Conservation (phyloP, 1,284 basidiomycete species). For the Porodaedalea pini region DNA sequence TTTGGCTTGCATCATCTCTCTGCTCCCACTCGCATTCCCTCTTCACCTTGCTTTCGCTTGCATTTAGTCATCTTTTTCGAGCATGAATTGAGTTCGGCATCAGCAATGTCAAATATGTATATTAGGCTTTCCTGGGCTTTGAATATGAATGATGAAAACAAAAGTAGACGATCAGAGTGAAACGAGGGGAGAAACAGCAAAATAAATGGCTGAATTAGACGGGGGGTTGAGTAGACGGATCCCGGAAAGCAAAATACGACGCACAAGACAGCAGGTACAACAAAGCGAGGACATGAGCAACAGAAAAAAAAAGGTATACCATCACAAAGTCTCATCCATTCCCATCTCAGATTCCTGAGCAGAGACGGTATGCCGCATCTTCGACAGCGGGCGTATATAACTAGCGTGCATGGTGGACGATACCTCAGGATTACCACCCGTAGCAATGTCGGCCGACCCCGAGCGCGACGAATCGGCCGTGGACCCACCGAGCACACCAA, state of each 20-base stretch:
- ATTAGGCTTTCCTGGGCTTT: neutral
- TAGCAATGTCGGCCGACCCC: slow-evolving; percentile 21
- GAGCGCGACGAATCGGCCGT: slow-evolving; percentile 27
- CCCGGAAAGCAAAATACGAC: neutral
- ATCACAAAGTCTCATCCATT: neutral
- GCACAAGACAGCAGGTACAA: neutral
- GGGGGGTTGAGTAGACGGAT: no score
- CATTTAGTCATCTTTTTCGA: neutral
- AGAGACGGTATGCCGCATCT: slow-evolving; percentile 18
- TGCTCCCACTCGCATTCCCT: no score
- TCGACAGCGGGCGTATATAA: slow-evolving; percentile 7
- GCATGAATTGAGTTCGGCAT: no score
- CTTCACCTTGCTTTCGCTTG: neutral
- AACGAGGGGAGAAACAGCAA: no score
- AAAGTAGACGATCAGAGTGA: no score
- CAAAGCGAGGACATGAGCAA: neutral
- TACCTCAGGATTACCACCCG: neutral
- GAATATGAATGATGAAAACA: no score
- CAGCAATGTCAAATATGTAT: no score
- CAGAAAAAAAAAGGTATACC: neutral
- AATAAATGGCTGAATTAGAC: no score
- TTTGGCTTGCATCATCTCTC: neutral
- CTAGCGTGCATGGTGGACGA: neutral
- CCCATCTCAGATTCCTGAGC: slow-evolving; percentile 7
- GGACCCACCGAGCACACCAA: slow-evolving; percentile 16